Base-by-base conservation (phyloP, 2,329 filamentous ascomycete genomes). In the Ophiostoma pallidulum region DNA sequence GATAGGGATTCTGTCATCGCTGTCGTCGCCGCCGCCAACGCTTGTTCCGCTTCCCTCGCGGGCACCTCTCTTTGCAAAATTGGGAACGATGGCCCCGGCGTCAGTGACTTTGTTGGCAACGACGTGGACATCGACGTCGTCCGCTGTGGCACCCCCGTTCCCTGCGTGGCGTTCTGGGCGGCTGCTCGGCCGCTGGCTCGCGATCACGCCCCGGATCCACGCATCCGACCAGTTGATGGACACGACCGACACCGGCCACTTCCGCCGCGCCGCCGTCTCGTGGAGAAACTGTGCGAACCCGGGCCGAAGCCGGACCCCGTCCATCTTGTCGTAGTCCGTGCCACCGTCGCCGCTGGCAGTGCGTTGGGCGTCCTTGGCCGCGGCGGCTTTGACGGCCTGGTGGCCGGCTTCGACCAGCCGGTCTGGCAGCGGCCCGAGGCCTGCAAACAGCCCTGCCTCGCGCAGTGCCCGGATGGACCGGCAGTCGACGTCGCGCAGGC, bases 381-480 rank as follows among this genome's bases (percentile, higher is more conserved):
- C n/a, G n/a, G n/a, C n/a, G n/a, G n/a, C n/a, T n/a, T n/a, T n/a
- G n/a, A n/a, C n/a, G n/a, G n/a, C n/a, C n/a, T n/a, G n/a, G n/a
- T 52, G 51, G 2, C 71, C 74, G 8, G 70, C 67, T 18, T 54
- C 57, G 16, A 57, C 56, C 38, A 75, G 57, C 2, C 59, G 56
- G 9, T 54, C 56, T 2, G 49, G 36, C 19, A 38, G 18, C 19
- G 49, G 49, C 2, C 50, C 53, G 33, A 76, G 56, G 2, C 65
- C 67, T 0, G 57, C 56, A 55, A 79, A 78, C 22, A 79, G 55
- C 7, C 64, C 63, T 2, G 67, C 66, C 13, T 55, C 58, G 31
- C 62, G 63, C 3, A 78, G 65, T 8, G 73, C 64, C 8, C 46
- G 56, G 12, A 76, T 60, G 4, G 74, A 77, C 10, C 58, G 57